Percentiles rank a stretch among this genome's conserved stretches.
Evolutionary conservation across 306 rosid species (phyloP).

Genomic region (Malus fusca): DNA sequence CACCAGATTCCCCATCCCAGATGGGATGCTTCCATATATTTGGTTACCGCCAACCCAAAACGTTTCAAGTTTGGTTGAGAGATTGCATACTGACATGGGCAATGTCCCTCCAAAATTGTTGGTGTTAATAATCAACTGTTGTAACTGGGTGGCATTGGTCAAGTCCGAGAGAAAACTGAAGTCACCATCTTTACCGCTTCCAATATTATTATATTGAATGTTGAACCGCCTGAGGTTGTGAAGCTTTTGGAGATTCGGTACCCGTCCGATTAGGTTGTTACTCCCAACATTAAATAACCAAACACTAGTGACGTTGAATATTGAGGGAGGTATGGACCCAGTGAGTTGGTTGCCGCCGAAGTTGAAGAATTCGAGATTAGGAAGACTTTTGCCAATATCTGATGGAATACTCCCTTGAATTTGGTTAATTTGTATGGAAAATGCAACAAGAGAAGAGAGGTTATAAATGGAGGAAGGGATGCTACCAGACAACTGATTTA

Average conservation of each 20-base stretch:
- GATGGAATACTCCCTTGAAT: not conserved
- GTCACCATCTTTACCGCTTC: not conserved
- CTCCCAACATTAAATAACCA: rapidly evolving
- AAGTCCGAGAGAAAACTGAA: not conserved
- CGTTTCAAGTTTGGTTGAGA: not conserved
- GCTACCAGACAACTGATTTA: not conserved
- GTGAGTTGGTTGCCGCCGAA: not conserved
- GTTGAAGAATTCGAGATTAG: not conserved
- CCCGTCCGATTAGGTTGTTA: not conserved
- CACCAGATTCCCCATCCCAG: not conserved
- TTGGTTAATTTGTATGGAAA: not conserved
- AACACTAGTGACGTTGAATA: not conserved
- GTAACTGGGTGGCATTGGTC: not conserved
- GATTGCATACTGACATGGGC: not conserved
- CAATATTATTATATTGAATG: not conserved
- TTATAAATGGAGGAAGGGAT: not conserved
- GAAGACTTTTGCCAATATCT: not conserved
- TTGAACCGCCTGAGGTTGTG: rapidly evolving
- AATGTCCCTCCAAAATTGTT: constrained; percentile 9
- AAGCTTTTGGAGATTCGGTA: not conserved
- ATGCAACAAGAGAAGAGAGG: not conserved
- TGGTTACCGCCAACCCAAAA: not conserved
- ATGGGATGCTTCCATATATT: constrained; percentile 7
- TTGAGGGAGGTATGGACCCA: not conserved
- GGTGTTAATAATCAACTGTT: rapidly evolving